Percentiles rank a stretch among this genome's conserved stretches.
Conservation (phyloP, 2,329 filamentous ascomycete species). For the Cercospora sojina region DNA sequence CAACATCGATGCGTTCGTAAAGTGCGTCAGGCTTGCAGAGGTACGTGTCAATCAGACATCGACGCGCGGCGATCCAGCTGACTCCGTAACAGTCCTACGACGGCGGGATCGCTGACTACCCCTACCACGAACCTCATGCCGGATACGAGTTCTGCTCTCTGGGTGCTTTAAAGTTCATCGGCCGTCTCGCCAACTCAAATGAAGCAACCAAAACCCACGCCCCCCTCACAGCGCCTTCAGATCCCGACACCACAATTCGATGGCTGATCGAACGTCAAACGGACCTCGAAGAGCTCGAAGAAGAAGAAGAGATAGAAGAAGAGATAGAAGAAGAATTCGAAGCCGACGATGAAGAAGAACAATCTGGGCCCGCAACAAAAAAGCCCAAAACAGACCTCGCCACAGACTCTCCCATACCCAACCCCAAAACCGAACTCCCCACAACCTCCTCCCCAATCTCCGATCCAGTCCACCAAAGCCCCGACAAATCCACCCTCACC, state of each 20-base stretch:
- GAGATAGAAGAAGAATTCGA: neutral
- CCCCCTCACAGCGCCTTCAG: constrained; percentile 35
- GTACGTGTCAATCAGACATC: constrained; percentile 28
- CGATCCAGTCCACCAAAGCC: constrained; percentile 28
- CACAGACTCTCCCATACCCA: neutral
- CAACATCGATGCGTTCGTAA: constrained; percentile 66
- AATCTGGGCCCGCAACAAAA: neutral
- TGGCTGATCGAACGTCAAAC: constrained; percentile 53
- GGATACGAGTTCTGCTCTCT: constrained; percentile 91
- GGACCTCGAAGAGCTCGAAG: constrained; percentile 41
- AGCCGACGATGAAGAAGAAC: neutral
- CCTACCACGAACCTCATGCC: constrained; percentile 79
- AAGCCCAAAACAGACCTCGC: constrained; percentile 1
- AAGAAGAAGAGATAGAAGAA: constrained; percentile 29
- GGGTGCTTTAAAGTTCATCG: constrained; percentile 72
- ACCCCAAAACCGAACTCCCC: neutral
- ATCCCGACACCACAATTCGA: constrained; percentile 43
- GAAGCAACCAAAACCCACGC: constrained; percentile 4
- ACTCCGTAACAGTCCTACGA: constrained; percentile 68
- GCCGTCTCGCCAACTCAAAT: constrained; percentile 49
- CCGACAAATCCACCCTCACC: constrained; percentile 25
- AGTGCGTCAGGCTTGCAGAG: constrained; percentile 66
- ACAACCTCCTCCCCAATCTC: neutral
- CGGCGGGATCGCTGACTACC: constrained; percentile 76
- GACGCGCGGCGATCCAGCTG: constrained; percentile 11